Base-by-base conservation (phyloP, 768 basidiomycete genomes). In the Amanita exitialis region DNA sequence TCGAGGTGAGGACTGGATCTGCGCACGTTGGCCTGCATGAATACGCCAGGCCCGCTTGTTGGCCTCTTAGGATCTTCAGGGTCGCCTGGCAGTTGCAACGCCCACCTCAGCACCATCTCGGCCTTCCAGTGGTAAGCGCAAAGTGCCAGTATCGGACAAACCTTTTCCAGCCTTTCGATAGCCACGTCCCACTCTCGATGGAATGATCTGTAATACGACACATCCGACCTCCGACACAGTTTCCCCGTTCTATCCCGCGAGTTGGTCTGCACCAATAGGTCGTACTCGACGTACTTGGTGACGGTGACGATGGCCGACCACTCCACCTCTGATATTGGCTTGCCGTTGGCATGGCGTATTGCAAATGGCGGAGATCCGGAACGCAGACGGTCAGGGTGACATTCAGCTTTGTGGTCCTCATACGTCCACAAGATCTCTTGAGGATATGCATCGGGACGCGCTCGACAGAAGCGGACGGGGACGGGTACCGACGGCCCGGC, bases 51-150 rank as follows among this genome's bases (percentile, higher is more conserved):
- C 25, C 8, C 37, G 37, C 25, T 42, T n/a, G 38, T 9, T 9
- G 27, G 25, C 16, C n/a, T 30, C 12, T 28, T 49, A 2, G 49
- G 49, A 49, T 49, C 39, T 21, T 41, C 38, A 27, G 39, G 39
- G 28, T 49, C 49, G 15, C 39, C 36, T 34, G 12, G 49, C 21
- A 32, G 36, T 28, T 42, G 25, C 49, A 42, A 49, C 9, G 49
- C 49, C 49, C 38, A 49, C 10, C 38, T 16, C 5, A 49, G 20
- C 13, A 49, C 39, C 37, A 32, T 32, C 39, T 49, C 49, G 6
- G 49, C 38, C 49, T 49, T 49, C 49, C 49, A 49, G 21, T 49
- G 49, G 27, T 34, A 25, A 9, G 39, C 49, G 18, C 49, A 49
- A 12, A 41, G 39, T n/a, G 28, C 38, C 15, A 49, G 27, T n/a